A percentile compares a stretch with the other conserved stretches of the same genome.
phyloP scores from a whole-genome alignment of 768 basidiomycete genomes.

The Boletus sp. region DNA sequence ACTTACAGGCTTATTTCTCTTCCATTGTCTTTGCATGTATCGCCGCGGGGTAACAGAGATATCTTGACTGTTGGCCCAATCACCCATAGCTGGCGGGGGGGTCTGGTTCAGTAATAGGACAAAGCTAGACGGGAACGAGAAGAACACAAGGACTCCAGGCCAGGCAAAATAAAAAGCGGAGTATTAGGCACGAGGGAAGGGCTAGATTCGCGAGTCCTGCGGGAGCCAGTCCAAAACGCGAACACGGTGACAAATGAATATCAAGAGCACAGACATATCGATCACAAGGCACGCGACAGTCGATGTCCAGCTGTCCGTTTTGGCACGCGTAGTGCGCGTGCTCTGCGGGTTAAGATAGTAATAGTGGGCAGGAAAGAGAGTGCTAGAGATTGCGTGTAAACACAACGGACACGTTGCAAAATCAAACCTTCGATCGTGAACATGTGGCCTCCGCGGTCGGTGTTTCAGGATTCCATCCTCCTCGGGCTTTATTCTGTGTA shows the following conservation, averaged over 20 bases:
- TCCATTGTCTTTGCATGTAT: conserved; percentile 43
- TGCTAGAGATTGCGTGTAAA: conserved; percentile 10
- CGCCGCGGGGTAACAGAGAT: conserved; percentile 28
- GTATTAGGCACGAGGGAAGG: conserved; percentile 30
- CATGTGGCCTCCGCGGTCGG: conserved; percentile 11
- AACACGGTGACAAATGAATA: conserved; percentile 18
- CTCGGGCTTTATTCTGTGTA: conserved; percentile 1
- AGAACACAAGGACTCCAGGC: neutral
- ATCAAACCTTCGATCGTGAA: conserved; percentile 16
- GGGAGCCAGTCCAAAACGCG: conserved; percentile 30
- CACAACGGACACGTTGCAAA: conserved; percentile 22
- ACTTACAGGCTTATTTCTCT: conserved; percentile 40
- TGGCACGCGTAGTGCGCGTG: conserved; percentile 30
- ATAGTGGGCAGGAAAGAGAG: conserved; percentile 4
- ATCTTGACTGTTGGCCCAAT: conserved; percentile 16
- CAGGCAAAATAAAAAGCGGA: conserved; percentile 24
- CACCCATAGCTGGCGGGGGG: conserved; percentile 12
- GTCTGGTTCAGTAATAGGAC: neutral
- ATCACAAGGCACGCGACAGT: conserved; percentile 21
- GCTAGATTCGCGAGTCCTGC: conserved; percentile 23
- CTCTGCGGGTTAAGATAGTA: conserved; percentile 7
- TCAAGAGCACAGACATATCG: conserved; percentile 16
- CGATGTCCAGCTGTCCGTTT: conserved; percentile 13
- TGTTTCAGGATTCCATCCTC: neutral
- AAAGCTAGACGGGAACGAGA: conserved; percentile 7